Conservation (phyloP, 306 rosid species). For the Canavalia gladiata region DNA sequence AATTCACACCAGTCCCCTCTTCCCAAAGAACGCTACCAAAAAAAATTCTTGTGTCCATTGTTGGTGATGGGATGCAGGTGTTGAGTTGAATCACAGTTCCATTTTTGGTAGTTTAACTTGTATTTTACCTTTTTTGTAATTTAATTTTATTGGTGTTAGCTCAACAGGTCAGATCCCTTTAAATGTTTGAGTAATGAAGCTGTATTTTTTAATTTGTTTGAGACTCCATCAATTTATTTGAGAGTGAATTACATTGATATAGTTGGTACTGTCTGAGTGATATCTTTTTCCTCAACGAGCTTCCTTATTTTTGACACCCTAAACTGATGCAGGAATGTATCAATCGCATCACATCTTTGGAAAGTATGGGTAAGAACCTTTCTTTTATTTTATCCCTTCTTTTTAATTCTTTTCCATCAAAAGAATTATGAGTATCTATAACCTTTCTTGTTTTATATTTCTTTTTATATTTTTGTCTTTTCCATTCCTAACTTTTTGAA, state of each 20-base stretch:
- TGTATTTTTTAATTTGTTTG: slow-evolving; percentile 18
- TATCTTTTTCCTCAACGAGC: background rate
- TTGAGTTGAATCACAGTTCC: background rate
- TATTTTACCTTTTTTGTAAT: background rate
- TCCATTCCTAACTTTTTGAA: background rate
- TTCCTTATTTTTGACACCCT: slow-evolving; percentile 39
- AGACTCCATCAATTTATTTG: slow-evolving; percentile 1
- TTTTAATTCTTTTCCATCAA: slow-evolving; percentile 9
- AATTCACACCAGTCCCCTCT: background rate
- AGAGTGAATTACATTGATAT: slow-evolving; percentile 19
- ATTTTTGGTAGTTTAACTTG: background rate
- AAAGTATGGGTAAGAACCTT: slow-evolving; percentile 74
- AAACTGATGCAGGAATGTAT: slow-evolving; percentile 83
- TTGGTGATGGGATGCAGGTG: background rate
- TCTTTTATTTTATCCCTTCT: slow-evolving; percentile 1
- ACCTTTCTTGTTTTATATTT: slow-evolving; percentile 4
- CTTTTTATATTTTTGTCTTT: slow-evolving; percentile 11
- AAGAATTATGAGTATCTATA: background rate
- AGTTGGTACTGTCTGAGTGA: slow-evolving; percentile 23
- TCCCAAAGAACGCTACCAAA: background rate
- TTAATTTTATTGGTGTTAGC: slow-evolving; percentile 17
- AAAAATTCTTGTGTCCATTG: background rate
- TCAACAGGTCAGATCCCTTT: slow-evolving; percentile 13
- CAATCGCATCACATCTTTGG: slow-evolving; percentile 86
- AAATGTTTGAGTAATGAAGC: background rate